Conservation (phyloP, 176 grass and related monocot genomes). For the Raddia distichophylla region DNA sequence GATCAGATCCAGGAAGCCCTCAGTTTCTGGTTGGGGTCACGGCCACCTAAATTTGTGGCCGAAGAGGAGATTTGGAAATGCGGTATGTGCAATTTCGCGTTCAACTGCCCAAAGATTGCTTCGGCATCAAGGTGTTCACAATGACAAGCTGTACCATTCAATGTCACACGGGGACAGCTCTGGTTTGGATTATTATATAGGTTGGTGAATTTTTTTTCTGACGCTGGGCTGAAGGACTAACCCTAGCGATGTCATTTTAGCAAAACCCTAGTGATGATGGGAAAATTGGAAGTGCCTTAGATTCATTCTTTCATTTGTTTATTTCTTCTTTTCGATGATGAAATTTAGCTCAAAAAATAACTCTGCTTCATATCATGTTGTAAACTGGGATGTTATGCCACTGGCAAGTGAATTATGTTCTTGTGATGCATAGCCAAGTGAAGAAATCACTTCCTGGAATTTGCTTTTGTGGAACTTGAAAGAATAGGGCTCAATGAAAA, state of each 20-base stretch:
- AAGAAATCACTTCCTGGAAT: slow-evolving; percentile 1
- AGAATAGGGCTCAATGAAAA: background rate
- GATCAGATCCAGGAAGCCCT: slow-evolving; percentile 61
- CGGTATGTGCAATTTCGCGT: slow-evolving; percentile 57
- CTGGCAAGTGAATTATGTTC: background rate
- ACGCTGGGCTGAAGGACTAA: background rate
- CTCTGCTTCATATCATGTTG: background rate
- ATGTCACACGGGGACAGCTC: background rate
- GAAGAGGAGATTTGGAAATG: slow-evolving; percentile 84
- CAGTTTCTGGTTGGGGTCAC: slow-evolving; percentile 56
- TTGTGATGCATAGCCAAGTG: slow-evolving; percentile 5
- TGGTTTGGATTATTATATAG: background rate
- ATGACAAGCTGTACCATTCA: background rate
- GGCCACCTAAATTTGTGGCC: slow-evolving; percentile 58
- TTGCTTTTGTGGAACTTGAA: background rate
- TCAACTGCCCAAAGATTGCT: slow-evolving; percentile 52
- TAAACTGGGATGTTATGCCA: background rate
- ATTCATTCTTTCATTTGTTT: background rate
- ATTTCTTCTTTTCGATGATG: background rate
- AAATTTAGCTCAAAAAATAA: background rate
- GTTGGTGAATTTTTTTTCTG: background rate
- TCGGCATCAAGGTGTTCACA: slow-evolving; percentile 22
- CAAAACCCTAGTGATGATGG: background rate
- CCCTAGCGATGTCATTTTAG: background rate
- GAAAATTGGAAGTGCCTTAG: background rate